These are phyloP conservation scores for Candida hungchunana DNA, from an alignment of 805 yeast genomes.

Conservation along the genomic window DNA sequence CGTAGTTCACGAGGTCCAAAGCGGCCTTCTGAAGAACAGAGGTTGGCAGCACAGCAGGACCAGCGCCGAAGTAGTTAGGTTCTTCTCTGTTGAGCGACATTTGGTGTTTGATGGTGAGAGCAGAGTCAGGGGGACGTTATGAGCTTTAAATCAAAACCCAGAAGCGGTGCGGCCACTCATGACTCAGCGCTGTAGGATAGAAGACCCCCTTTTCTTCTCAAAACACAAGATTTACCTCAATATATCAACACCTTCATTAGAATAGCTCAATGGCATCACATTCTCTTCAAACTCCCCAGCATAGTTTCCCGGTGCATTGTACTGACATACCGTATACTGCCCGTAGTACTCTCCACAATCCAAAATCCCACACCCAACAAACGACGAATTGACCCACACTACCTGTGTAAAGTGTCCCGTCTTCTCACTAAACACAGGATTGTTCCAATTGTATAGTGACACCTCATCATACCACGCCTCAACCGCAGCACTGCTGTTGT, in stretches of 20 bases:
- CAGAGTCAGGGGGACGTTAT: slow-evolving; percentile 2
- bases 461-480: slow-evolving; percentile 77
- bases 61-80: slow-evolving; percentile 94
- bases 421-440: slow-evolving; percentile 39
- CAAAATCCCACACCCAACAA: slow-evolving; percentile 67
- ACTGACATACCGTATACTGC: slow-evolving; percentile 65
- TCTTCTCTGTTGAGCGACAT: slow-evolving; percentile 51
- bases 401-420: slow-evolving; percentile 83
- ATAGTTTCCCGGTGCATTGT: slow-evolving; percentile 62
- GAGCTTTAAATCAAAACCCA: not conserved
- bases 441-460: slow-evolving; percentile 43
- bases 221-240: too few relatives aligned
- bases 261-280: slow-evolving; percentile 30
- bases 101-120: slow-evolving; percentile 1
- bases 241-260: too few relatives aligned
- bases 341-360: slow-evolving; percentile 49
- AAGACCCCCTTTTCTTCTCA: too few relatives aligned
- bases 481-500: slow-evolving; percentile 51
- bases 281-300: slow-evolving; percentile 37
- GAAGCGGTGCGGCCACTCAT: slow-evolving; percentile 3
- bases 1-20: slow-evolving; percentile 67
- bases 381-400: slow-evolving; percentile 61
- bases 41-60: slow-evolving; percentile 92
- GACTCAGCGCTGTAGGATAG: too few relatives aligned
- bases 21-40: slow-evolving; percentile 86